Base-by-base conservation (phyloP, 345 rosid genomes). In the Eucalyptus rudis region DNA sequence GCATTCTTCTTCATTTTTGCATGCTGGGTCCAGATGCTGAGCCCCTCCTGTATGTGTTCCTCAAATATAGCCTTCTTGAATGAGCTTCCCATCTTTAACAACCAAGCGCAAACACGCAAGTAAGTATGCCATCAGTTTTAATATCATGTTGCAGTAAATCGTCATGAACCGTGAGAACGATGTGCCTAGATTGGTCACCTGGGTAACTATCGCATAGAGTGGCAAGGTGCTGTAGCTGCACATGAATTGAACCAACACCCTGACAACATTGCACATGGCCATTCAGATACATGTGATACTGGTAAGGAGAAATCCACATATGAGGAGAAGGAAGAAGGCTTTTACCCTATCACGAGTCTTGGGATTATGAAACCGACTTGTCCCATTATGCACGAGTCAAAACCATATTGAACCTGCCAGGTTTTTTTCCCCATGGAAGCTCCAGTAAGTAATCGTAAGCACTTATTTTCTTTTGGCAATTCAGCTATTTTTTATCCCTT, bases 171-270 rank as follows among this genome's bases (percentile, higher is more conserved):
- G 31, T 45, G 40, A 49, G 66, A 40, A 43, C 29, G 49, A 43
- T 1, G n/a, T 87, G 36, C 59, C 71, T 16, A 16, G 45, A 22
- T 58, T 58, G 33, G 51, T 58, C 88, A 97, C 99, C 94, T 95
- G 98, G 33, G 97, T 95, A 52, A 97, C 97, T 29, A 96, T 93
- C 17, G 97, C 98, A n/a, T 97, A 97, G 47, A 97, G 95, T 2
- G 99, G 98, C 49, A 97, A 91, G 62, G 98, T 97, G 81, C 98
- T 96, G 89, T 94, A 96, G 89, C 98, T 95, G 88, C 98, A 95
- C 19, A 96, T 91, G 89, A 95, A 92, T 94, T 96, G 99, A 88
- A 97, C 90, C 47, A 94, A 45, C 22, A 62, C 95, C 92, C 99
- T 97, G 88, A 56, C 87, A 56, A 51, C 59, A 51, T 49, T 43